Base-by-base conservation (phyloP, 441 rosid genomes). In the Eruca vesicaria region DNA sequence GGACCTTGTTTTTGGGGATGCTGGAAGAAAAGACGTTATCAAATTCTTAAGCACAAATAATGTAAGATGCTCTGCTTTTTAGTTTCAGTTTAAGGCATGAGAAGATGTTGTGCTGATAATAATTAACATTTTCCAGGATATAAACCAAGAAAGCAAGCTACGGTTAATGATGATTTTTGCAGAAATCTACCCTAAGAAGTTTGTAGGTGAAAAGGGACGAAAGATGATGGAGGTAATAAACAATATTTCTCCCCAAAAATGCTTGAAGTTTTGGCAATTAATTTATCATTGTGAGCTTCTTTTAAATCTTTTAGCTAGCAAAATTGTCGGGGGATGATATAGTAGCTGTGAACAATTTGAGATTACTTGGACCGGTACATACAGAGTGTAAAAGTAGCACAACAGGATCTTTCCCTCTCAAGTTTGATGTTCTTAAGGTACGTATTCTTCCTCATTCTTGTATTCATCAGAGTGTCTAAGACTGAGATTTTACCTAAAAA, bases 1-100 rank as follows among this genome's bases (percentile, higher is more conserved):
- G 83, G 98, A 94, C 74, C 93, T 96, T 78, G 98, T 92, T 58
- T 96, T 96, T 77, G 99, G 99, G 72, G 98, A 96, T 83, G 97
- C 97, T 8, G 98, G 98, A 82, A 85, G 83, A 78, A 86, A 88
- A 72, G 98, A 96, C 60, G 93, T 88, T 23, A 89, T 92, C 68
- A 92, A 87, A 65, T 90, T 81, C 85, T 78, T 96, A 38, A 89
- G 84, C 68, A 75, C 86, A 56, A 88, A 83, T 11, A 79, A 86
- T 91, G 99, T 93, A 75, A 80, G 64, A 21, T 69, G 67, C 65
- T 79, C 63, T 69, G 55, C 26, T 10, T 57, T 63, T 50, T 50
- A 14, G 8, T 63, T 38, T 62, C 23, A 50, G 20, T 60, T 48
- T 59, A 14, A 26, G 36, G 9, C 14, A 32, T 45, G 7, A 12